These are phyloP conservation scores for Rehmannia glutinosa DNA, from an alignment of 257 asterid genomes.

Conservation along the genomic window DNA sequence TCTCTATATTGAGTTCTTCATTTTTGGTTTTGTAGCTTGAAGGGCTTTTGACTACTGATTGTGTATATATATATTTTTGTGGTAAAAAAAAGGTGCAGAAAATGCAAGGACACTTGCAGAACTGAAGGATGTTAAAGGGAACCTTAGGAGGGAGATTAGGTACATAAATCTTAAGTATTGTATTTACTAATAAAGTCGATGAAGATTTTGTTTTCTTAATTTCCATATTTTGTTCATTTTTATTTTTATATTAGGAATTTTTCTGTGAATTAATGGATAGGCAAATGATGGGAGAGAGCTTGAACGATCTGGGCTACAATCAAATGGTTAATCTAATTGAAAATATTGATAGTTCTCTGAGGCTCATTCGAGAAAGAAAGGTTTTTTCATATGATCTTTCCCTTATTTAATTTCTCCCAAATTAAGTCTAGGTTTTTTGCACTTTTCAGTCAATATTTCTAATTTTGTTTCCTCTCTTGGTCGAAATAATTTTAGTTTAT, in stretches of 20 bases:
- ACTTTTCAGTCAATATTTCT: too few species aligned
- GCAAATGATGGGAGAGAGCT: conserved; percentile 59
- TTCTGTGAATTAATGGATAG: neutral
- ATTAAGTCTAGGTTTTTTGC: neutral
- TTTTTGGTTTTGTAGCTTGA: too few species aligned
- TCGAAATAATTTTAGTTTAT: too few species aligned
- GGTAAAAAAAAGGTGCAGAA: conserved; percentile 30
- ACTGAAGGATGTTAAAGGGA: conserved; percentile 71
- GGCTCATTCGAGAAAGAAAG: conserved; percentile 46
- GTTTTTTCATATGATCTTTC: conserved; percentile 8
- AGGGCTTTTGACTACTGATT: too few species aligned
- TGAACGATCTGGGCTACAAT: conserved; percentile 50
- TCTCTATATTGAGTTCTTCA: too few species aligned
- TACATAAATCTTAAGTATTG: neutral
- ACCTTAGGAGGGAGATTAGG: conserved; percentile 84
- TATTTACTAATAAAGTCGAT: neutral
- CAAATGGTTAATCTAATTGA: conserved; percentile 50
- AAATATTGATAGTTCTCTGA: conserved; percentile 37
- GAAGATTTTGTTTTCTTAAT: neutral
- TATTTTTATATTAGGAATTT: too few species aligned
- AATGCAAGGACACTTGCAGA: conserved; percentile 90
- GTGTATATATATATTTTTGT: too few species aligned
- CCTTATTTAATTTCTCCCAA: neutral
- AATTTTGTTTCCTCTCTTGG: too few species aligned
- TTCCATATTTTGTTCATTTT: neutral